Conservation (phyloP, 139 green algal species). For the Micractinium sp. region DNA sequence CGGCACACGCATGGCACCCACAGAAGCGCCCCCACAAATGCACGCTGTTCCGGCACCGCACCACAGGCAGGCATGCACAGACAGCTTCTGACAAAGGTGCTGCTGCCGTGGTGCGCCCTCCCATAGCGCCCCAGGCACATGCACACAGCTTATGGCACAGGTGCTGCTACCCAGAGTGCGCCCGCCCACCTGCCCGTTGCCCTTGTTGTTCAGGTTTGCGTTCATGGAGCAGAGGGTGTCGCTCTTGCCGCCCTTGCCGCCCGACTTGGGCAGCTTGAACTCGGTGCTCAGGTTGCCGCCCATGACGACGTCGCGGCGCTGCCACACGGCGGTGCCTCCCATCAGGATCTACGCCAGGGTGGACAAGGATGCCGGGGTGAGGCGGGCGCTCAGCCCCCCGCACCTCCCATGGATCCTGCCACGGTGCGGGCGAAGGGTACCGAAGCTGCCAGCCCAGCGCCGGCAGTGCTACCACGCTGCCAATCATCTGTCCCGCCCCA, state of each 20-base stretch:
- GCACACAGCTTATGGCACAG: no score
- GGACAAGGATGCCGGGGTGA: background rate
- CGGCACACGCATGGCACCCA: background rate
- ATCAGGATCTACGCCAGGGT: slow-evolving; percentile 48
- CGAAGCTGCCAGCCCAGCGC: no score
- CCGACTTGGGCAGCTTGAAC: slow-evolving; percentile 46
- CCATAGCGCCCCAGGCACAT: no score
- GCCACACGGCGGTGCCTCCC: slow-evolving; percentile 67
- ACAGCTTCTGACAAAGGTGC: no score
- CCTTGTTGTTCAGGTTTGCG: slow-evolving; percentile 48
- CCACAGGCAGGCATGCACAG: background rate
- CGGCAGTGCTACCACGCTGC: no score
- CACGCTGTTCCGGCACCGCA: background rate
- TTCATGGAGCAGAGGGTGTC: slow-evolving; percentile 44
- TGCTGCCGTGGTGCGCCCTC: no score
- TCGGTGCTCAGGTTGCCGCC: slow-evolving; percentile 70
- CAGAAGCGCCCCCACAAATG: background rate
- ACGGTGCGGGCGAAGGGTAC: no score
- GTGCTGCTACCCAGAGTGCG: no score
- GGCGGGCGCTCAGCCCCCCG: no score
- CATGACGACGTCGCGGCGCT: slow-evolving; percentile 65
- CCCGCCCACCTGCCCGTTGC: slow-evolving; percentile 33
- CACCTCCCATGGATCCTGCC: no score
- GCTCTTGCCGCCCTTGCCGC: slow-evolving; percentile 31
- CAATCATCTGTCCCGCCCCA: no score